Base-by-base conservation (phyloP, 2,329 filamentous ascomycete species). In the Epichloe bromicola region DNA sequence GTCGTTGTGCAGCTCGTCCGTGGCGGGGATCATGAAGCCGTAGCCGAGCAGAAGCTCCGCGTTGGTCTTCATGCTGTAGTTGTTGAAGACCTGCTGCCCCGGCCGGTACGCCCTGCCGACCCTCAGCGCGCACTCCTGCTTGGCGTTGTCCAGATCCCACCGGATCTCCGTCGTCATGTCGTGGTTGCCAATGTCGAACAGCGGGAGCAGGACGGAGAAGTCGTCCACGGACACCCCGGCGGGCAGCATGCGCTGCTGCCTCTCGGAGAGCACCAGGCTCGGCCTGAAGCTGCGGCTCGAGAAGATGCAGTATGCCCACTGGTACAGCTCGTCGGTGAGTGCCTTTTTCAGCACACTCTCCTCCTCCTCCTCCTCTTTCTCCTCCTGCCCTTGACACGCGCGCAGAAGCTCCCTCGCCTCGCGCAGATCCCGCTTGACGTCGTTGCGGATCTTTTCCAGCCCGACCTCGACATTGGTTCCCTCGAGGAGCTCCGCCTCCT, bases 41-140 rank as follows among this genome's bases (percentile, higher is more conserved):
- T 85, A 85, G 0, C 75, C 80, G 2, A 84, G 67, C 1, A 85
- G 70, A 23, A 85, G 68, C 66, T 87, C 83, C 53, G 82, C 83
- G 59, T 88, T 89, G 6, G 83, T 86, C 65, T 87, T 86, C 60
- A 70, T 64, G 33, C 85, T 85, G 60, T 89, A 89, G 63, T 86
- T 88, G 68, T 87, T 86, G 59, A 74, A 82, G 23, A 81, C 64
- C 56, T 81, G 77, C 33, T 78, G 64, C 0, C 81, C 79, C 0
- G 77, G 66, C 4, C 56, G 46, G 57, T 82, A 74, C 1, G 57
- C 54, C 51, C 70, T 67, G 17, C 60, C 62, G 8, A 72, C 70
- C 15, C 63, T 60, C 10, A 82, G 67, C 8, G 61, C 65, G 53
- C 75, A 80, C 19, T 56, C 45, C 14, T 57, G 56, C 3, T 57